Base-by-base conservation (phyloP, 2,329 filamentous ascomycete genomes). In the Cladosporium sp. region DNA sequence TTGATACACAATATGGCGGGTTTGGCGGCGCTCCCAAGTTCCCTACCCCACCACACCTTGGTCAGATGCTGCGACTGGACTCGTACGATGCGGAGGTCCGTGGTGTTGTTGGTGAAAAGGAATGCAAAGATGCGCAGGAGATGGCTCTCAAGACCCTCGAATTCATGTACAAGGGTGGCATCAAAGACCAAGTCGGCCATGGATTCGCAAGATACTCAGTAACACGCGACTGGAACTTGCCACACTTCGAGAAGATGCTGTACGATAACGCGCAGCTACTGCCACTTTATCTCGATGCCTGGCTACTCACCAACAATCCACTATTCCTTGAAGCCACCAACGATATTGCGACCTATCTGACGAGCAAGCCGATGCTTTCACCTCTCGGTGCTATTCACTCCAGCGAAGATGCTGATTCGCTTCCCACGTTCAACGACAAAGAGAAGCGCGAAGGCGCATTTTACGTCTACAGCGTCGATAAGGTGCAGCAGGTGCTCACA, bases 211-310 rank as follows among this genome's bases (percentile, higher is more conserved):
- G 93, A 54, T 97, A 96, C 71, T 96, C 91, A 14, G 88, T 96
- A 7, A 97, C 93, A 0, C 79, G 86, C 14, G 90, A 97, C 74
- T 99, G 94, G 94, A 90, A 88, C 63, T 78, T 97, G 49, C 94
- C 94, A 11, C 92, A 96, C 72, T 99, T 97, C 67, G 94, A 99
- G 77, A 97, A 97, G 78, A 92, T 97, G 83, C 83, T 97, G 9
- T 92, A 91, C 57, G 94, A 97, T 70, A 96, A 99, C 68, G 88
- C 90, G 0, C 88, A 97, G 65, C 81, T 97, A 1, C 77, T 99
- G 2, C 83, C 87, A 22, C 81, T 94, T 6, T 97, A 94, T 67
- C 80, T 96, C 6, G 92, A 97, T 68, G 92, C 90, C 0, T 97
- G 92, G 80, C 80, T 90, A 14, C 75, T 86, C 25, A 85, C 82